phyloP scores from a whole-genome alignment of 441 rosid genomes.

The Populus hybrid region DNA sequence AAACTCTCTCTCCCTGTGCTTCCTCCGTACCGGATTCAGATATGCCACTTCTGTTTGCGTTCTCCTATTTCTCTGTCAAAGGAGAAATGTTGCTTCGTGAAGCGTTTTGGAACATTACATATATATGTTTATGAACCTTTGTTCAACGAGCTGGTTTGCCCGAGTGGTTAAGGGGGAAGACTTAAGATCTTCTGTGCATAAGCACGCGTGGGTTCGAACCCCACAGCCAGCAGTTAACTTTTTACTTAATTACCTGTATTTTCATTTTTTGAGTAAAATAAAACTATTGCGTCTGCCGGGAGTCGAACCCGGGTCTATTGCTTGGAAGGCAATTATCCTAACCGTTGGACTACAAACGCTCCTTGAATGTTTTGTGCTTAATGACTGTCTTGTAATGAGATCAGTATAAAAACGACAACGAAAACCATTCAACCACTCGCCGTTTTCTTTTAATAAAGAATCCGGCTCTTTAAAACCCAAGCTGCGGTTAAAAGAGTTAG shows the following conservation, averaged over 20 bases:
- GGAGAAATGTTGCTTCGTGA: background rate
- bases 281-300: conserved; percentile 68
- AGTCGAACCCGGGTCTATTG: conserved; percentile 99
- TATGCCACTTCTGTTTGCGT: background rate
- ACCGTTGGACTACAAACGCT: conserved; percentile 97
- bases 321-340: conserved; percentile 98
- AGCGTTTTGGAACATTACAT: no score
- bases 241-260: background rate
- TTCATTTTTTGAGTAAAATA: no score
- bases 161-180: conserved; percentile 96
- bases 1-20: background rate
- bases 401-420: no score
- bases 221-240: conserved; percentile 46
- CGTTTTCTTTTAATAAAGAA: no score
- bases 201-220: conserved; percentile 98
- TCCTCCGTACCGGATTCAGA: no score
- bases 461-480: no score
- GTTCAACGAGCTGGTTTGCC: conserved; percentile 48
- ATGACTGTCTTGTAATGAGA: rapidly evolving
- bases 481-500: no score
- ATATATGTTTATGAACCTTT: no score
- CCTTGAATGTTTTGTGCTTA: rapidly evolving
- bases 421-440: no score
- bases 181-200: conserved; percentile 91
- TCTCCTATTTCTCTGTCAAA: background rate